Base-by-base conservation (phyloP, 2,329 filamentous ascomycete species). In the Penicillium hesseltinei region DNA sequence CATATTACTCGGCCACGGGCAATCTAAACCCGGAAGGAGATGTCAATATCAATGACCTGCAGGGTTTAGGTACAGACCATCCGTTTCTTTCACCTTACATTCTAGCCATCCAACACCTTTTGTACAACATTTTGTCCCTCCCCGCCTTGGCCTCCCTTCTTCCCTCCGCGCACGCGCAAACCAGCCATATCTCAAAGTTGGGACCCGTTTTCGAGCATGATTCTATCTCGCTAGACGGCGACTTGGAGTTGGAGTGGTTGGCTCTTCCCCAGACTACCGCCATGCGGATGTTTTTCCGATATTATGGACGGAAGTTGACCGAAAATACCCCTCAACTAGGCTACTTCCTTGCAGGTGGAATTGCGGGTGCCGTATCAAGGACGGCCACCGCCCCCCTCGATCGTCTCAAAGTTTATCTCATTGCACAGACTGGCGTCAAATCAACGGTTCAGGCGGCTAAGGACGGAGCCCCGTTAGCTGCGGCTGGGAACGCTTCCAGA, bases 381-480 rank as follows among this genome's bases (percentile, higher is more conserved):
- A 97, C 94, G 72, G 89, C 91, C 62, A 99, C 94, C 66, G 94
- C 94, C 59, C 94, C 94, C 59, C 87, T 99, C 76, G 94, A 99
- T 79, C 91, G 94, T 68, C 82, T 99, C 58, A 97, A 97, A 79
- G 94, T 99, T 64, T 97, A 96, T 75, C 85, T 99, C 52, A 94
- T 99, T 69, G 93, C 96, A 52, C 93, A 95, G 75, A 96, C 91
- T 57, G 84, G 82, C 62, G 78, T 81, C 55, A 82, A 81, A 57
- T 78, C 81, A 66, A 85, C 86, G 10, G 75, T 88, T 45, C 76
- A 83, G 56, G 88, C 89, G 15, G 84, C 86, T 4, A 92, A 89
- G 71, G 82, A 86, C 57, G 91, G 91, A 31, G 83, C 86, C 45
- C 81, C 89, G 2, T 62, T 89, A 11, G 76, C 80, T 58, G 90